Evolutionary conservation across 352 stramenopile genomes (phyloP).

Genomic region (Phytophthora kernoviae): DNA sequence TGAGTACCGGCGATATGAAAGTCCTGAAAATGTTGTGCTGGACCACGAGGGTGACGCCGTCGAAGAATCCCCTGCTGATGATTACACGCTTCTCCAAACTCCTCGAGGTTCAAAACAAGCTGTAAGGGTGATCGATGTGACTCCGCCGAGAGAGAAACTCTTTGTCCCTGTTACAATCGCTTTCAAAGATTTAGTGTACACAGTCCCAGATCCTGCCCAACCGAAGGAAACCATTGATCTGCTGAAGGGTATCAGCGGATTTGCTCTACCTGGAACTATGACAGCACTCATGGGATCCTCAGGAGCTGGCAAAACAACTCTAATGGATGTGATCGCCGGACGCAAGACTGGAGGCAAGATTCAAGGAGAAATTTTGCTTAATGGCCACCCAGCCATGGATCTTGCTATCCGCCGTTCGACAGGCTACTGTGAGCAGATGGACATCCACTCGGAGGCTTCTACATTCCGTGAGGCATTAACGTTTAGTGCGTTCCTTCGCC

Average conservation of each 20-base stretch:
- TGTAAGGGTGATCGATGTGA: background rate
- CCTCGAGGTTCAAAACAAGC: background rate
- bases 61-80: background rate
- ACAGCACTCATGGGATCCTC: background rate
- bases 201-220: background rate
- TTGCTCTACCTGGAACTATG: background rate
- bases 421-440: slow-evolving; percentile 77
- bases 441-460: slow-evolving; percentile 79
- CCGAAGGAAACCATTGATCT: background rate
- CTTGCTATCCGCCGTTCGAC: slow-evolving; percentile 46
- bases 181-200: background rate
- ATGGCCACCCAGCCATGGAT: slow-evolving; percentile 35
- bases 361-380: background rate
- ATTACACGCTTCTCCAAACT: background rate
- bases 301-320: background rate
- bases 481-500: slow-evolving; percentile 32
- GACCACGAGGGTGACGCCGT: background rate
- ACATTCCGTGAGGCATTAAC: slow-evolving; percentile 76
- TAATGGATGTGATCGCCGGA: slow-evolving; percentile 1
- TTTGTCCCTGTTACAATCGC: background rate
- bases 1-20: background rate
- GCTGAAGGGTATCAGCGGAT: slow-evolving; percentile 1
- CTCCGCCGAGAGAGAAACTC: background rate
- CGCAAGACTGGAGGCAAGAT: slow-evolving; percentile 2
- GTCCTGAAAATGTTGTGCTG: background rate